Evolutionary conservation across 768 basidiomycete species (phyloP).

Genomic region (Tephrocybe sp.): DNA sequence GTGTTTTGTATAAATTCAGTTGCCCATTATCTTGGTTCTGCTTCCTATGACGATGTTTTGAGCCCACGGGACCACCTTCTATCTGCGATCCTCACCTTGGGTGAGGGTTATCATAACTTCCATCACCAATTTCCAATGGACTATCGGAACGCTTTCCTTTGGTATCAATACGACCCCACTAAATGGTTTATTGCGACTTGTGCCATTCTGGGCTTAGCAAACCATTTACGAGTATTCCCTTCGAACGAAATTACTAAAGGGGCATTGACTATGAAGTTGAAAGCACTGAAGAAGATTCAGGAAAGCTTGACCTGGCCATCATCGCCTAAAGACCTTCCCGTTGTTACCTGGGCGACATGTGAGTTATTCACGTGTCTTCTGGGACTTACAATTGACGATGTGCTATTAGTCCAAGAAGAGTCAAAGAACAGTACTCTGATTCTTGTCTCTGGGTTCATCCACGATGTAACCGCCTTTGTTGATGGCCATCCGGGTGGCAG

Average conservation of each 20-base stretch:
- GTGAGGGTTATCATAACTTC: slow-evolving; percentile 90
- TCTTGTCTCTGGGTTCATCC: slow-evolving; percentile 82
- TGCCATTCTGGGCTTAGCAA: slow-evolving; percentile 66
- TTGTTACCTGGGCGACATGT: slow-evolving; percentile 84
- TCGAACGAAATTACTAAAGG: slow-evolving; percentile 87
- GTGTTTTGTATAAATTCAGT: slow-evolving; percentile 90
- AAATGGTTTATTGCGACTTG: slow-evolving; percentile 90
- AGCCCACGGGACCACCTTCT: slow-evolving; percentile 77
- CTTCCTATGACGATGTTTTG: slow-evolving; percentile 79
- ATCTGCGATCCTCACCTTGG: slow-evolving; percentile 81
- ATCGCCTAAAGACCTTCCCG: slow-evolving; percentile 57
- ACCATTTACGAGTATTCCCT: slow-evolving; percentile 79
- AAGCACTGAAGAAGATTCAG: slow-evolving; percentile 61
- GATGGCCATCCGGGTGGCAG: slow-evolving; percentile 82
- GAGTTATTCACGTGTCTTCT: slow-evolving; percentile 23
- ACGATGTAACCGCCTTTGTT: slow-evolving; percentile 73
- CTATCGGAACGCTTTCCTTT: slow-evolving; percentile 72
- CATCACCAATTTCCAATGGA: slow-evolving; percentile 92
- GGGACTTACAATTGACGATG: background rate
- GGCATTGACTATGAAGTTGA: slow-evolving; percentile 79
- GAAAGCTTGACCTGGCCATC: slow-evolving; percentile 63
- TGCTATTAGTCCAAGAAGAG: slow-evolving; percentile 57
- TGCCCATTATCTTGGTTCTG: slow-evolving; percentile 79
- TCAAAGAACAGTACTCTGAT: slow-evolving; percentile 63
- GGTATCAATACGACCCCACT: slow-evolving; percentile 91